Percentiles rank a stretch among this genome's conserved stretches.
phyloP scores from a whole-genome alignment of 768 basidiomycete species.

The Clitopilus hobsonii region DNA sequence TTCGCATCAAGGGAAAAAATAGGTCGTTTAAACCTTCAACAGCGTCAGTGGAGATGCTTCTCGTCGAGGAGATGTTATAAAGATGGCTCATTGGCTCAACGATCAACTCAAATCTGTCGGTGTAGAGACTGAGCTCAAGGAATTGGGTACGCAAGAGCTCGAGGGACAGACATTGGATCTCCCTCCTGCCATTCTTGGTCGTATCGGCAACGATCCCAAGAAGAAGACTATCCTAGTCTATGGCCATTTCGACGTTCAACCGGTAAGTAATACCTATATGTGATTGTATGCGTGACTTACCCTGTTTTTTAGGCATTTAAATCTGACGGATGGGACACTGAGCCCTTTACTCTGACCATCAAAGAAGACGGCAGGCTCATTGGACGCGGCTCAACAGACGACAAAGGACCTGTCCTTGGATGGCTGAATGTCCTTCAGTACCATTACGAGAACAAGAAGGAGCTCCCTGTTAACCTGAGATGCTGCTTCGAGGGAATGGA shows the following conservation, averaged over 20 bases:
- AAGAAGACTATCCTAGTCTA: conserved; percentile 95
- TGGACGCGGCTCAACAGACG: conserved; percentile 86
- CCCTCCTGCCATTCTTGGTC: conserved; percentile 81
- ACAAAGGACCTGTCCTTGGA: conserved; percentile 86
- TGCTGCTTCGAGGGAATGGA: conserved; percentile 99
- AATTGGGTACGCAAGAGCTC: conserved; percentile 71
- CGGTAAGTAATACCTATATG: conserved; percentile 40
- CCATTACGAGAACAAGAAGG: conserved; percentile 58
- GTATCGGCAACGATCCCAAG: conserved; percentile 73
- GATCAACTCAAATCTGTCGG: conserved; percentile 71
- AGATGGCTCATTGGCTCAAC: conserved; percentile 84
- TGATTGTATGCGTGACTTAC: not conserved
- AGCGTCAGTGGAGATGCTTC: conserved; percentile 70
- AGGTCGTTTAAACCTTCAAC: conserved; percentile 4
- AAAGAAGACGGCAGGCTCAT: conserved; percentile 55
- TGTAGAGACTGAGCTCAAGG: conserved; percentile 66
- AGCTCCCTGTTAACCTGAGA: conserved; percentile 84
- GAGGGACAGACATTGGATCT: conserved; percentile 66
- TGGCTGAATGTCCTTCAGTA: conserved; percentile 92
- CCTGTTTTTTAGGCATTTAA: conserved; percentile 29
- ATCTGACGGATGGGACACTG: conserved; percentile 82
- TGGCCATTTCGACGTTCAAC: conserved; percentile 95
- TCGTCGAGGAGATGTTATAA: conserved; percentile 71
- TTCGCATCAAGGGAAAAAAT: not conserved
- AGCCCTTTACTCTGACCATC: conserved; percentile 72